phyloP scores from a whole-genome alignment of 768 basidiomycete genomes.

The Strobilomyces echinocephalus region DNA sequence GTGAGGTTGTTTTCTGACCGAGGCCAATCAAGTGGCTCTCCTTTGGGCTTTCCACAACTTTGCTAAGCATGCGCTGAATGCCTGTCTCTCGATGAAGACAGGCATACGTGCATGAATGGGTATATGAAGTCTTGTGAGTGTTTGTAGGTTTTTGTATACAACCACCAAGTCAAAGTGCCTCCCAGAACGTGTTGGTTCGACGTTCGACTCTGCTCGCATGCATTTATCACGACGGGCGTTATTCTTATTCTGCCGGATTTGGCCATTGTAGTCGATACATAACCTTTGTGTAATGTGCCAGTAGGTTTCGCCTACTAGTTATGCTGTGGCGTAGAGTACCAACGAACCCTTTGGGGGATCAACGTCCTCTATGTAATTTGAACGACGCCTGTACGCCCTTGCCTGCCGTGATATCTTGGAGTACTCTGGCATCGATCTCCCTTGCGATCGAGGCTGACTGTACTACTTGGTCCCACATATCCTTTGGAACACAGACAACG shows the following conservation, averaged over 20 bases:
- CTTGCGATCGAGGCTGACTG: conserved; percentile 53
- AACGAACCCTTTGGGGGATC: neutral
- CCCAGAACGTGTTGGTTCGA: conserved; percentile 2
- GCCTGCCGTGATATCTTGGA: conserved; percentile 71
- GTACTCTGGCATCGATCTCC: conserved; percentile 65
- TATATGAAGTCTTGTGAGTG: conserved; percentile 3
- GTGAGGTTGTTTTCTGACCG: conserved; percentile 4
- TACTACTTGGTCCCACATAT: conserved; percentile 49
- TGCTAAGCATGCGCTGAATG: conserved; percentile 45
- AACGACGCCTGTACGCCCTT: conserved; percentile 76
- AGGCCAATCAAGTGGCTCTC: conserved; percentile 44
- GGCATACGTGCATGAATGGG: conserved; percentile 33
- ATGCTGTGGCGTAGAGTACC: neutral
- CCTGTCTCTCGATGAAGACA: conserved; percentile 43
- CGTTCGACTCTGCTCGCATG: conserved; percentile 5
- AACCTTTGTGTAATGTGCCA: conserved; percentile 16
- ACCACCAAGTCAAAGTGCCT: neutral
- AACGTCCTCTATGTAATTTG: conserved; percentile 62
- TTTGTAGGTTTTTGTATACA: neutral
- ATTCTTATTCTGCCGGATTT: conserved; percentile 21
- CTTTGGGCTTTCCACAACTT: conserved; percentile 59
- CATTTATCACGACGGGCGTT: neutral
- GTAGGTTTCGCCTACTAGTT: conserved; percentile 2
- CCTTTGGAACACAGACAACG: conserved; percentile 72
- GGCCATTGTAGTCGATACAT: conserved; percentile 18